Evolutionary conservation across 805 yeast genomes (phyloP).

Genomic region (Lachancea sp.): DNA sequence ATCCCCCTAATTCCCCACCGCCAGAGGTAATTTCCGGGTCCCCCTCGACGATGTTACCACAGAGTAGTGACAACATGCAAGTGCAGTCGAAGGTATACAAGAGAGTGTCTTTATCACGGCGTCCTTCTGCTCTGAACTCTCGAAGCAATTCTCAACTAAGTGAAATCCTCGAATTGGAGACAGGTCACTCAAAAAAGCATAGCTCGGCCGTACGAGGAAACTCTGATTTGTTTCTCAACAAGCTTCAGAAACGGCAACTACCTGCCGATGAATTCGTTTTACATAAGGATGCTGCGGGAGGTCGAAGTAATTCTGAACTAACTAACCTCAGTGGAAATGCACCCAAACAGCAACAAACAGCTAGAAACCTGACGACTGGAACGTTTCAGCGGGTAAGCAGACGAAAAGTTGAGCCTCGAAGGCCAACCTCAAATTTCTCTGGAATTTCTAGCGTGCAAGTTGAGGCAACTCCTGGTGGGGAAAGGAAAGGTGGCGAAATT

Average conservation of each 20-base stretch:
- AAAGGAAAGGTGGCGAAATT: conserved; percentile 1
- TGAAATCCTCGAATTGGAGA: conserved; percentile 22
- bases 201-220: conserved; percentile 22
- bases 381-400: conserved; percentile 31
- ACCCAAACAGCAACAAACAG: background rate
- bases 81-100: conserved; percentile 9
- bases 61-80: background rate
- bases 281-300: background rate
- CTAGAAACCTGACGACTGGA: background rate
- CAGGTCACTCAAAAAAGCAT: conserved; percentile 13
- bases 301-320: conserved; percentile 1
- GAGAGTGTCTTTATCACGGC: conserved; percentile 1
- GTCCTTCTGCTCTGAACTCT: conserved; percentile 9
- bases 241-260: conserved; percentile 27
- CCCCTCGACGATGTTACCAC: background rate
- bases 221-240: conserved; percentile 27
- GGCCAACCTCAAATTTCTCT: background rate
- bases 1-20: conserved; percentile 1
- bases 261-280: conserved; percentile 19
- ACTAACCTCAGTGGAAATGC: background rate
- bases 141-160: conserved; percentile 24
- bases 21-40: conserved; percentile 4
- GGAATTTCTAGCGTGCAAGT: conserved; percentile 19
- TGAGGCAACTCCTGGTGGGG: conserved; percentile 28
- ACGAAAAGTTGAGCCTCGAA: conserved; percentile 13